Evolutionary conservation across 176 grass and related monocot species (phyloP), one percentile per base, ranked within the genome.

Genomic region (Aechmea fasciata): DNA sequence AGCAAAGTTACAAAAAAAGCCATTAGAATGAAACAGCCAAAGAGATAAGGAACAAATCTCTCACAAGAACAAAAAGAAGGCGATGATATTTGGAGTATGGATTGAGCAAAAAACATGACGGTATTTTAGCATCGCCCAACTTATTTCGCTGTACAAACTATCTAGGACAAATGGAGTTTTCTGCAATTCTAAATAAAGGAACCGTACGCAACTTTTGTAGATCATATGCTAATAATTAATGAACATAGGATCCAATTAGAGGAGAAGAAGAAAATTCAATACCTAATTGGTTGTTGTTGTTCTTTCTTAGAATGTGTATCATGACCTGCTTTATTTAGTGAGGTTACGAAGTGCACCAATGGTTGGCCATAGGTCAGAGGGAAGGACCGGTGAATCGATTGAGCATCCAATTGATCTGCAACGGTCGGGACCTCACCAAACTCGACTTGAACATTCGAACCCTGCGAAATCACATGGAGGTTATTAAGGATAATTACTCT

Each of bases 321-420:
- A 47, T 47, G 66, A 68, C 14, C 15, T 14, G 15, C 8, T 66
- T 22, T 33, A 13, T 66, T 13, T 6, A 26, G 11, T 23, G 66
- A 69, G 14, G 28, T 22, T 18, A 51, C 66, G 11, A 69, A 49
- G 66, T 69, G 66, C 47, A 49, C 66, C 66, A 69, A 49, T 9
- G 66, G 41, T 22, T 69, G 66, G 66, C 47, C 66, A 50, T 23
- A 69, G 11, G 66, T 69, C 19, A 50, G 13, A 49, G 66, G 41
- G 19, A 69, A 69, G 47, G 66, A 69, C 13, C 66, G 33, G 13
- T 20, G 48, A 47, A 69, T 69, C 2, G 66, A 69, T 69, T 69
- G 12, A 69, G 66, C 66, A 69, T 69, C 66, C 66, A 50, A 69
- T 19, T 33, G 66, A 51, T 69, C 66, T 20, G 15, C n/a, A 49